These are phyloP conservation scores for Monosporascus sp. DNA, from an alignment of 2,329 filamentous ascomycete genomes.

Conservation along the genomic window DNA sequence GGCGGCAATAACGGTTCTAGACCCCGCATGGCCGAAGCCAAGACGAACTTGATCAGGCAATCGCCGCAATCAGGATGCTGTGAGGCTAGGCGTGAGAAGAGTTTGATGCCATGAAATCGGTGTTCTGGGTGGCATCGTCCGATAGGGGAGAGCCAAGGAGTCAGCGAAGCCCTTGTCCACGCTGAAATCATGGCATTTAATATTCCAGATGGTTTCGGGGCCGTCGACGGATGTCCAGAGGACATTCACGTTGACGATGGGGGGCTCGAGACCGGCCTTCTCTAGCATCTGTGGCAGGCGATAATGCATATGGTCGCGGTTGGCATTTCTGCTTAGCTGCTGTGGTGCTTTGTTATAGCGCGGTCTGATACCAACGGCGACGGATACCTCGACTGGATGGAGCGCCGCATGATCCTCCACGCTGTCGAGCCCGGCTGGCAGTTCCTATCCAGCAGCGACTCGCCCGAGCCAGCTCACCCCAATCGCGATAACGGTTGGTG, in stretches of 20 bases:
- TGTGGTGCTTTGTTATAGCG: too few relatives aligned
- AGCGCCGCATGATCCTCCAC: slow-evolving; percentile 13
- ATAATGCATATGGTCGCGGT: slow-evolving; percentile 33
- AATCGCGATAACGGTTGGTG: slow-evolving; percentile 38
- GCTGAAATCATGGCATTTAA: slow-evolving; percentile 34
- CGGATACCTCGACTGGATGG: not conserved
- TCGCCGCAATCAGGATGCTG: slow-evolving; percentile 35
- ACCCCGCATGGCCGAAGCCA: slow-evolving; percentile 29
- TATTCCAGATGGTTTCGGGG: slow-evolving; percentile 31
- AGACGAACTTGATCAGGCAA: slow-evolving; percentile 34
- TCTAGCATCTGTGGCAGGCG: slow-evolving; percentile 28
- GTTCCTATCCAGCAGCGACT: too few relatives aligned
- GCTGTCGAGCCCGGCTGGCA: slow-evolving; percentile 18
- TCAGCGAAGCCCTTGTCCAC: slow-evolving; percentile 36
- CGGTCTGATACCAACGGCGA: too few relatives aligned
- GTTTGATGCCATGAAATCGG: slow-evolving; percentile 31
- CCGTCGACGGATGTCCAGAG: slow-evolving; percentile 38
- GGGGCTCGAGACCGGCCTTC: slow-evolving; percentile 32
- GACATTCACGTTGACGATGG: slow-evolving; percentile 33
- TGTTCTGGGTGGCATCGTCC: slow-evolving; percentile 27
- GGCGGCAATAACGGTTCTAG: slow-evolving; percentile 32
- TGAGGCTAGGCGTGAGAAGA: slow-evolving; percentile 32
- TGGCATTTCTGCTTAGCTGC: slow-evolving; percentile 22
- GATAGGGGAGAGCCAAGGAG: slow-evolving; percentile 30
- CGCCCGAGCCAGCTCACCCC: slow-evolving; percentile 30